Evolutionary conservation across 495 filamentous ascomycete species (phyloP).

Genomic region (Geopyxis carbonaria): DNA sequence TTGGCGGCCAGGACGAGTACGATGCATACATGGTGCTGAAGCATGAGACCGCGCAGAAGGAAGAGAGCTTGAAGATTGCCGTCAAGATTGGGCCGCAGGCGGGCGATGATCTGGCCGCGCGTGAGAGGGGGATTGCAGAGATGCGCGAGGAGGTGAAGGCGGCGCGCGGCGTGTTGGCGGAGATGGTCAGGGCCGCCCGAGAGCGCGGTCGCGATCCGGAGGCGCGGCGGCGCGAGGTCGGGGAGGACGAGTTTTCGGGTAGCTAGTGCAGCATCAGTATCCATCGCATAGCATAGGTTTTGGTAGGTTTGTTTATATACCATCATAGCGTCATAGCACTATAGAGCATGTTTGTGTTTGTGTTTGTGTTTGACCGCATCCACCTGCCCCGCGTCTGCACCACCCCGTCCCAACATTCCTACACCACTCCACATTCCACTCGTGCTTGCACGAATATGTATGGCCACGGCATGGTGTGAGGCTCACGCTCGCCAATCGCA

Average conservation of each 20-base stretch:
- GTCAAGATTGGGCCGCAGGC: conserved; percentile 20
- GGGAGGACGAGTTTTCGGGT: conserved; percentile 15
- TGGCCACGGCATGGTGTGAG: too few relatives aligned
- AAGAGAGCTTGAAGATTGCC: conserved; percentile 34
- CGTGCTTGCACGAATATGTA: too few relatives aligned
- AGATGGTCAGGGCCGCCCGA: conserved; percentile 9
- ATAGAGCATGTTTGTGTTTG: too few relatives aligned
- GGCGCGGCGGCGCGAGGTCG: conserved; percentile 11
- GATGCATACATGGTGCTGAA: conserved; percentile 32
- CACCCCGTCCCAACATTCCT: too few relatives aligned
- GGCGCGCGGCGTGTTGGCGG: neutral
- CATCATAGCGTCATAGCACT: too few relatives aligned
- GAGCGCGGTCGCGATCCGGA: conserved; percentile 11
- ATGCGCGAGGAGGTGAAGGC: neutral
- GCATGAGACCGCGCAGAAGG: conserved; percentile 28
- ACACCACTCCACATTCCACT: too few relatives aligned
- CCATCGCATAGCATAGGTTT: too few relatives aligned
- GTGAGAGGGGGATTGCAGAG: conserved; percentile 11
- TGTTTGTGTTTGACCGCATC: too few relatives aligned
- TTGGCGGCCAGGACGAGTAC: conserved; percentile 42
- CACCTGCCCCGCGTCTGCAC: too few relatives aligned
- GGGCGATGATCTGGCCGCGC: conserved; percentile 9
- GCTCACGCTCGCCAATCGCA: too few relatives aligned
- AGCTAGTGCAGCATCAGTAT: too few relatives aligned
- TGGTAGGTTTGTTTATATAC: too few relatives aligned